phyloP scores from a whole-genome alignment of 768 basidiomycete genomes.

The Termitomyces sp. region DNA sequence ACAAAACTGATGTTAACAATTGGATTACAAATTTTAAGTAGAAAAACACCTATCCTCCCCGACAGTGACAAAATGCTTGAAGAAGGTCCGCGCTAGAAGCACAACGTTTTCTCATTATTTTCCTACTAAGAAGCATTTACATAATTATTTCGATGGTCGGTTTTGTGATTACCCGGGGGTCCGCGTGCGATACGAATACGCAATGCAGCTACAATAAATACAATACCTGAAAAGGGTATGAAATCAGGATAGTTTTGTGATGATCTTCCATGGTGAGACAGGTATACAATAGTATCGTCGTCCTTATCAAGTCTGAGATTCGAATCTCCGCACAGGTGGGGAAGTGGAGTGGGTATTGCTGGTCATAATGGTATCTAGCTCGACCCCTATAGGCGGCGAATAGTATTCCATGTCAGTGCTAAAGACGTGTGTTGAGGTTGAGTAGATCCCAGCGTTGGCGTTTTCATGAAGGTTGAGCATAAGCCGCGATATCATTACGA shows the following conservation, averaged over 20 bases:
- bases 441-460: slow-evolving; percentile 29
- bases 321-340: no score
- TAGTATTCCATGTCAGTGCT: slow-evolving; percentile 17
- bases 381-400: slow-evolving; percentile 8
- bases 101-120: no score
- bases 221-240: background rate
- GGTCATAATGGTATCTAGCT: slow-evolving; percentile 22
- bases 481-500: slow-evolving; percentile 49
- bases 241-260: background rate
- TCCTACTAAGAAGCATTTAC: no score
- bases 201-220: background rate
- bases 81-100: no score
- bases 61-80: no score
- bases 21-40: no score
- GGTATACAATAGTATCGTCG: background rate
- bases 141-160: no score
- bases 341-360: slow-evolving; percentile 1
- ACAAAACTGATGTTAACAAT: no score
- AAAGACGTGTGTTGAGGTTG: slow-evolving; percentile 6
- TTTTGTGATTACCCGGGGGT: no score
- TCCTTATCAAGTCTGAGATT: background rate
- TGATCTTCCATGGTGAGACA: background rate
- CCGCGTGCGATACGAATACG: background rate
- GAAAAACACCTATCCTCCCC: no score
- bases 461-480: slow-evolving; percentile 49